These are phyloP conservation scores for Claviceps maximensis DNA, from an alignment of 2,329 filamentous ascomycete genomes.

Conservation along the genomic window DNA sequence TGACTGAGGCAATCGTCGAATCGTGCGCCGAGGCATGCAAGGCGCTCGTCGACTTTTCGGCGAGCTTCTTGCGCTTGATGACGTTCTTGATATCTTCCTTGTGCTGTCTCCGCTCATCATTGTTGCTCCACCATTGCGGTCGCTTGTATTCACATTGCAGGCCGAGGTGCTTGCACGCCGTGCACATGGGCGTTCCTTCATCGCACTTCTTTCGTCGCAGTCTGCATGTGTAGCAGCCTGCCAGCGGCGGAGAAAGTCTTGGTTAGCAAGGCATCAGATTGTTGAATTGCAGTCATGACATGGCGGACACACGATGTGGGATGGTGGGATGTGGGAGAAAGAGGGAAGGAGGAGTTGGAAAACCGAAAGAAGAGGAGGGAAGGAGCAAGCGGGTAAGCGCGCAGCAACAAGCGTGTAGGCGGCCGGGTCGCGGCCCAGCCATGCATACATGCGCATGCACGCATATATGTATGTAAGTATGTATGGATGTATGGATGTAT, in stretches of 20 bases:
- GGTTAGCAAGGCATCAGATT: slow-evolving; percentile 1
- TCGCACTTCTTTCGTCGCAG: slow-evolving; percentile 57
- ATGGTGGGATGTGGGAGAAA: slow-evolving; percentile 10
- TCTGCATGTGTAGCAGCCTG: slow-evolving; percentile 57
- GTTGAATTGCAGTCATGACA: background rate
- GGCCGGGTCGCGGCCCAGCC: background rate
- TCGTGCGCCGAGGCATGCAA: slow-evolving; percentile 31
- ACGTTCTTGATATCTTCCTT: slow-evolving; percentile 95
- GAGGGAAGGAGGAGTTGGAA: background rate
- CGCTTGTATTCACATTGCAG: slow-evolving; percentile 92
- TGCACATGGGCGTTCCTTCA: slow-evolving; percentile 48
- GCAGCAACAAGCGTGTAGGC: background rate
- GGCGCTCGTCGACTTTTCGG: slow-evolving; percentile 60
- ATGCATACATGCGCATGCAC: too few relatives aligned
- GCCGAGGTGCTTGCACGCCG: slow-evolving; percentile 59
- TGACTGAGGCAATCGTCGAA: slow-evolving; percentile 17
- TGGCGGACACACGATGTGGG: too few relatives aligned
- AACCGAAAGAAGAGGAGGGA: background rate
- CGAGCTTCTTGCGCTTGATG: slow-evolving; percentile 93
- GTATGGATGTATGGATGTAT: too few relatives aligned
- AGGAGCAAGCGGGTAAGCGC: background rate
- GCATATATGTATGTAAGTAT: too few relatives aligned
- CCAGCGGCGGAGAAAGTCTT: background rate
- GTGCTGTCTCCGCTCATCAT: slow-evolving; percentile 68
- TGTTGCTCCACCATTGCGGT: slow-evolving; percentile 95